phyloP scores from a whole-genome alignment of 208 protist species.

The Borovskyia barvae region DNA sequence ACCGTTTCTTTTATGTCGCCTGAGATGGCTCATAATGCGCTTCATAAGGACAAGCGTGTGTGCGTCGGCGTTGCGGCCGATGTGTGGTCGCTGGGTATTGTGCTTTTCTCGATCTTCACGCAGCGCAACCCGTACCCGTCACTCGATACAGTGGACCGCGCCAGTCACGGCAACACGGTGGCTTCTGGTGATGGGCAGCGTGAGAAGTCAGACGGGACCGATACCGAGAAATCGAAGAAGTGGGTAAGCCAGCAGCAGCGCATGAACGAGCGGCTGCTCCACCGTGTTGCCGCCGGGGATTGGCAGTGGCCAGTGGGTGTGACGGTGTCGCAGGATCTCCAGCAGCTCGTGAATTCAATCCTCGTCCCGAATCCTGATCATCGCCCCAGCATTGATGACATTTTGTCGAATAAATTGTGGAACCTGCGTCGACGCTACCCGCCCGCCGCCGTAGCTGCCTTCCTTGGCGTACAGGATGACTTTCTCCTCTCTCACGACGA shows the following conservation, averaged over 20 bases:
- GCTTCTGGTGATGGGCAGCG: background rate
- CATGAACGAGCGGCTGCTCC: constrained; percentile 61
- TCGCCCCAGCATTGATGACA: constrained; percentile 57
- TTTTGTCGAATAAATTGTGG: constrained; percentile 70
- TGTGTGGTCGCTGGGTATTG: constrained; percentile 88
- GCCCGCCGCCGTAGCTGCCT: constrained; percentile 60
- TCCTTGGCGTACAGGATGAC: constrained; percentile 86
- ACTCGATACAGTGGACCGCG: constrained; percentile 6
- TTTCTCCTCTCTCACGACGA: constrained; percentile 80
- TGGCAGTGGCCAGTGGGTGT: constrained; percentile 78
- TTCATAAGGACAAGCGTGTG: constrained; percentile 72
- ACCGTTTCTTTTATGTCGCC: constrained; percentile 92
- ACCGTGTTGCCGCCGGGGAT: constrained; percentile 61
- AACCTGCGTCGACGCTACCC: constrained; percentile 64
- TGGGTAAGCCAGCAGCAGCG: constrained; percentile 26
- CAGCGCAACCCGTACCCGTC: constrained; percentile 78
- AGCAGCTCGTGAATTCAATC: constrained; percentile 65
- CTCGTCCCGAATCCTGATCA: constrained; percentile 52
- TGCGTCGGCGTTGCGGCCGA: constrained; percentile 82
- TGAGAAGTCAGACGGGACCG: background rate
- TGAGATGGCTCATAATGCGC: constrained; percentile 90
- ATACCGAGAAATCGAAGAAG: background rate
- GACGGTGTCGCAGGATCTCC: constrained; percentile 55
- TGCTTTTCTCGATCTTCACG: constrained; percentile 89
- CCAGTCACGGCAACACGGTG: background rate